Conservation (phyloP, 2,329 filamentous ascomycete genomes). For the Botryosphaeria dothidea region DNA sequence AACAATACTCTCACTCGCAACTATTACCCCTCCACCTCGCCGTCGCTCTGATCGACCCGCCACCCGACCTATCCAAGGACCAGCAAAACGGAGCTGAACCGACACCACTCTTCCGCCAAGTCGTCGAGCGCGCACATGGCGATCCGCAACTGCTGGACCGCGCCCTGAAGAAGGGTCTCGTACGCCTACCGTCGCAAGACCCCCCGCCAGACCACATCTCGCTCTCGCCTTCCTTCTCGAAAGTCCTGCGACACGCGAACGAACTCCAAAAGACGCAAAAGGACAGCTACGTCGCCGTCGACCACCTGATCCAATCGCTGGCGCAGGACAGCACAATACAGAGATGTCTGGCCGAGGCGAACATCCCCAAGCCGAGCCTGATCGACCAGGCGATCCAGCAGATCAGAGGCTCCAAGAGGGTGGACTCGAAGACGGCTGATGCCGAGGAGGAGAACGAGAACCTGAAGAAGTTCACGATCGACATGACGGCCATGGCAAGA, state of each 20-base stretch:
- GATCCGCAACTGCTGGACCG: conserved; percentile 88
- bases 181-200: conserved; percentile 90
- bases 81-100: conserved; percentile 64
- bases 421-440: conserved; percentile 96
- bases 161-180: conserved; percentile 85
- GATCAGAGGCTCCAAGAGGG: conserved; percentile 87
- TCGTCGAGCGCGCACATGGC: conserved; percentile 89
- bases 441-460: conserved; percentile 92
- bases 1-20: conserved; percentile 89
- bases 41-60: conserved; percentile 75
- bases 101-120: conserved; percentile 87
- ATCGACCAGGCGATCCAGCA: conserved; percentile 87
- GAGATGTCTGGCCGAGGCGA: conserved; percentile 75
- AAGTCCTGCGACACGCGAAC: conserved; percentile 78
- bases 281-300: conserved; percentile 89
- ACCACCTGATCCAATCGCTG: conserved; percentile 86
- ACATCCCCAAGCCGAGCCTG: conserved; percentile 87
- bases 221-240: conserved; percentile 78
- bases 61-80: conserved; percentile 73
- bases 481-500: conserved; percentile 94
- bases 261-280: conserved; percentile 97
- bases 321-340: conserved; percentile 78
- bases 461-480: conserved; percentile 95
- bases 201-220: conserved; percentile 88
- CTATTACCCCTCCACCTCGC: conserved; percentile 88